phyloP scores from a whole-genome alignment of 495 filamentous ascomycete genomes.

The Pseudoneurospora amorphoporcata region DNA sequence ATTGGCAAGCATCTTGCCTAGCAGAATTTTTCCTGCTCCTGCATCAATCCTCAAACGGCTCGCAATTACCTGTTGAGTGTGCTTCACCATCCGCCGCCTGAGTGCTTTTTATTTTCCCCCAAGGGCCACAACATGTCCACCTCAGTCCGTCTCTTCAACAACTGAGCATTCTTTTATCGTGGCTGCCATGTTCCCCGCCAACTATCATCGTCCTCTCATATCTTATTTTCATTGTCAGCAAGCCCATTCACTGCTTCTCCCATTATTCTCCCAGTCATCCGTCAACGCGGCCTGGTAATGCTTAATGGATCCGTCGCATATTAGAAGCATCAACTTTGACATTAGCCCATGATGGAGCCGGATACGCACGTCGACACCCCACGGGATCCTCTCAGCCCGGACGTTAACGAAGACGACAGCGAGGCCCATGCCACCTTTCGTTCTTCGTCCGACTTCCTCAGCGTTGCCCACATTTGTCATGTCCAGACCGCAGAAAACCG shows the following conservation, averaged over 20 bases:
- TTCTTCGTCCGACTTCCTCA: not conserved
- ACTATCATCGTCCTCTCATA: not conserved
- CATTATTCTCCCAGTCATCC: not conserved
- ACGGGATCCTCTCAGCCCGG: not conserved
- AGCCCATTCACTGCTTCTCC: not conserved
- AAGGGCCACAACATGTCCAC: not conserved
- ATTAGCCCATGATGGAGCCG: not conserved
- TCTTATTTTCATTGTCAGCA: not conserved
- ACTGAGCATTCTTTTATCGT: not conserved
- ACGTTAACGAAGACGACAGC: not conserved
- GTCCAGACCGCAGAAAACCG: constrained; percentile 21
- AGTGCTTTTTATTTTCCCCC: not conserved
- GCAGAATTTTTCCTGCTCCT: not conserved
- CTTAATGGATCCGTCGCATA: not conserved
- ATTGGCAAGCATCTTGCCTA: not conserved
- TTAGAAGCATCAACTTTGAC: not conserved
- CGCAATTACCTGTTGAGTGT: not conserved
- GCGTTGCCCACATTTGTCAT: constrained; percentile 12
- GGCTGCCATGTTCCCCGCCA: not conserved
- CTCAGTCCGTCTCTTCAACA: not conserved
- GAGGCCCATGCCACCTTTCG: not conserved
- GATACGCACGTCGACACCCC: not conserved
- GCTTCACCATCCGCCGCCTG: not conserved
- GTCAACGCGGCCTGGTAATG: not conserved
- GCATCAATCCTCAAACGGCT: not conserved